phyloP scores from a whole-genome alignment of 306 rosid genomes.

The Glycyrrhiza uralensis region DNA sequence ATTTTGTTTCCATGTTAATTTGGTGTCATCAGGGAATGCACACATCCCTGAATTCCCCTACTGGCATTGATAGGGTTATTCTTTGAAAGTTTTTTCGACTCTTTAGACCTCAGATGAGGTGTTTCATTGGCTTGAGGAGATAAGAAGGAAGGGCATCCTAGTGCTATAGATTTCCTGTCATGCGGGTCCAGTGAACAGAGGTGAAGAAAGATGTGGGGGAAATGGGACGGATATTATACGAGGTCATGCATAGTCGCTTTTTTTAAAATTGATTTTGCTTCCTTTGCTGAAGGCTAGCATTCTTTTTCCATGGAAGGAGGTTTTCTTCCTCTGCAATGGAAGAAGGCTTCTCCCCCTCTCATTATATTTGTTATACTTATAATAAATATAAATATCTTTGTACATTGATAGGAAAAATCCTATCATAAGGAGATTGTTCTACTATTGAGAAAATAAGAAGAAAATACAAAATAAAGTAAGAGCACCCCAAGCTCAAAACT shows the following conservation, averaged over 20 bases:
- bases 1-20: not conserved
- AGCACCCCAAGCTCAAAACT: not conserved
- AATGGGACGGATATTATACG: constrained; percentile 45
- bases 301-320: not conserved
- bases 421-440: not conserved
- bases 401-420: not conserved
- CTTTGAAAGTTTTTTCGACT: constrained; percentile 40
- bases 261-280: not conserved
- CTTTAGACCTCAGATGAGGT: constrained; percentile 51
- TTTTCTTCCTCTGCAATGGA: not conserved
- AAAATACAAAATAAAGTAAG: not conserved
- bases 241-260: constrained; percentile 40
- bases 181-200: constrained; percentile 1
- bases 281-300: not conserved
- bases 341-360: not conserved
- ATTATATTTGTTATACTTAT: not conserved
- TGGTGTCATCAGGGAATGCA: constrained; percentile 33
- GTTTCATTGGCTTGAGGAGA: constrained; percentile 48
- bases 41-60: constrained; percentile 47
- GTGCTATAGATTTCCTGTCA: not conserved
- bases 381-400: constrained; percentile 2
- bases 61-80: constrained; percentile 49
- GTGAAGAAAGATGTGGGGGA: constrained; percentile 45
- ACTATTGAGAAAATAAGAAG: not conserved
- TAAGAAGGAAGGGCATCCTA: constrained; percentile 33